These are phyloP conservation scores for Vaccinium vitisidaea DNA, from an alignment of 148 eudicot species.

Conservation along the genomic window DNA sequence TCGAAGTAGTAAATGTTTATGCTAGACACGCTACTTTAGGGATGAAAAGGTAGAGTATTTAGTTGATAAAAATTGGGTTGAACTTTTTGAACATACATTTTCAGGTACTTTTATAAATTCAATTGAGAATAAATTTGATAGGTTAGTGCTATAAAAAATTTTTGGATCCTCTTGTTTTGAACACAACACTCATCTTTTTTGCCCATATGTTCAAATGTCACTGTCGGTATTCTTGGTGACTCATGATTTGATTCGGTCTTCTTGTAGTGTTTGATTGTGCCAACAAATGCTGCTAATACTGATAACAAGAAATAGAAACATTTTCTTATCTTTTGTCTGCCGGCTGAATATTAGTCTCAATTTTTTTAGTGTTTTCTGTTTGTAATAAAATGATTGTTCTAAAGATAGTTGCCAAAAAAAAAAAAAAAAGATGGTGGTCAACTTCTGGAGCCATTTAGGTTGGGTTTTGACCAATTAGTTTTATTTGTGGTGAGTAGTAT, in stretches of 20 bases:
- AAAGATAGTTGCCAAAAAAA: not conserved
- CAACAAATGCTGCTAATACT: not conserved
- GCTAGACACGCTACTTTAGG: not conserved
- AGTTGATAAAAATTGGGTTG: not conserved
- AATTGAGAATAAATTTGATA: not conserved
- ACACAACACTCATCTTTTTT: not conserved
- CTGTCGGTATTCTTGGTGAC: not conserved
- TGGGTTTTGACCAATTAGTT: not conserved
- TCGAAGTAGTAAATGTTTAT: not conserved
- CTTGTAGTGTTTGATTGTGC: not conserved
- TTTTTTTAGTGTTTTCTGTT: not conserved
- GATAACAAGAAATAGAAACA: not conserved
- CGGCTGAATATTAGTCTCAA: not conserved
- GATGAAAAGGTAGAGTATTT: not conserved
- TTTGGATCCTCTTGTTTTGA: not conserved
- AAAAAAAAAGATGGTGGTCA: not conserved
- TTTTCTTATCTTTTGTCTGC: not conserved
- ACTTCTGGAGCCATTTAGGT: not conserved
- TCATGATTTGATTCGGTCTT: not conserved
- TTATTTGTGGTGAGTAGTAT: not conserved
- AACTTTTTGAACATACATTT: not conserved
- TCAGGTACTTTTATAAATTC: not conserved
- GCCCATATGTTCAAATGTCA: not conserved
- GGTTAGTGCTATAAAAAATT: not conserved
- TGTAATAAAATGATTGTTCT: not conserved